Evolutionary conservation across 257 asterid genomes (phyloP), one percentile per base, ranked within the genome.

Genomic region (Agastache rugosa): DNA sequence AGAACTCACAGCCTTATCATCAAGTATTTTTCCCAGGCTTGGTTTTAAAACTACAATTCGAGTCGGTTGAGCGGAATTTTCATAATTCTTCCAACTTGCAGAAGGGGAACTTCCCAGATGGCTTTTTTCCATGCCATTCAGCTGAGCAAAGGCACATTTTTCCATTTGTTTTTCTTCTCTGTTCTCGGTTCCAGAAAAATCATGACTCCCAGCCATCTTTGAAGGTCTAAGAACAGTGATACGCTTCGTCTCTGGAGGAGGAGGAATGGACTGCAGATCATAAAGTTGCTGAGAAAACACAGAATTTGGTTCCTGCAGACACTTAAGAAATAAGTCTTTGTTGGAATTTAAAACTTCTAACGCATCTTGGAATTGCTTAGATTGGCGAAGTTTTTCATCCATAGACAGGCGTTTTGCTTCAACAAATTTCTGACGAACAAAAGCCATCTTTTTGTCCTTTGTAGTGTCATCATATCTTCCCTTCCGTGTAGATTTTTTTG

Each of bases 11-110:
- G 85, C 87, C 84, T 79, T 85, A 29, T 77, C 79, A 64, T 86
- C 85, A 35, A 66, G 85, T 75, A 81, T 75, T 72, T 79, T 95
- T 31, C 85, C 88, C 61, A 83, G 79, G 86, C 93, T 88, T 64
- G 99, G 97, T 74, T 96, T 96, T 67, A 96, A 88, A 76, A 96
- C 97, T 37, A 96, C 97, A 74, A 96, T 96, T 63, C 97, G 90
- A n/a, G 96, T 93, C 29, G 97, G 93, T 77, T 87, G 98, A 71
- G 87, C 55, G 45, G 86, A 74, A 81, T 45, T 77, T 67, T 85
- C 90, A 75, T 81, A 86, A 73, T 73, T 69, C 63, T 80, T 85
- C 90, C 88, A 79, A 73, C 78, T 82, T 51, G 65, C 84, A n/a
- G 86, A 80, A 75, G 93, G 77, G 27, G 88, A 78, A 73, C 59